phyloP scores from a whole-genome alignment of 768 basidiomycete species.

The Cystofilobasidium bisporidii region DNA sequence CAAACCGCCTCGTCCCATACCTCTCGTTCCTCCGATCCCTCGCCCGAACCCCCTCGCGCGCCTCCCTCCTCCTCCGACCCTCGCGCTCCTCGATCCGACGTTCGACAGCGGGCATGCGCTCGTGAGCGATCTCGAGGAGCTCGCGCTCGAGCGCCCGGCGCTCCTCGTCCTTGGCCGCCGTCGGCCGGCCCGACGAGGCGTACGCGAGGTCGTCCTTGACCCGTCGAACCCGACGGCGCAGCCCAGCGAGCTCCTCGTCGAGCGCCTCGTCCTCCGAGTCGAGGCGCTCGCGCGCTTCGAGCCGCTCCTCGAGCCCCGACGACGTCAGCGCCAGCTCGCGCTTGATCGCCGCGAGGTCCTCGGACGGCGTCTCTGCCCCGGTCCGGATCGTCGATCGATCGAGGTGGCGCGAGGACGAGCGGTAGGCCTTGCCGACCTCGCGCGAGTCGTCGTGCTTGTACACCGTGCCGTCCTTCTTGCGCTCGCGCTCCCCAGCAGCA shows the following conservation, averaged over 20 bases:
- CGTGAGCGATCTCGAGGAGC: constrained; percentile 72
- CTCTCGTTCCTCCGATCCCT: constrained; percentile 76
- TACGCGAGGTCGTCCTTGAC: constrained; percentile 89
- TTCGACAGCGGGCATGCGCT: constrained; percentile 83
- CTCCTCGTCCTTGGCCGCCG: constrained; percentile 70
- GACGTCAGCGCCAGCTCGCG: constrained; percentile 69
- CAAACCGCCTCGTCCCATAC: constrained; percentile 45
- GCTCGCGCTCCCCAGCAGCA: background rate
- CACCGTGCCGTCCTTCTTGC: constrained; percentile 74
- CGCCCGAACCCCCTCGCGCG: constrained; percentile 64
- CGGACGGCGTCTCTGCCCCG: constrained; percentile 55
- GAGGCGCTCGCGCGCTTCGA: constrained; percentile 53
- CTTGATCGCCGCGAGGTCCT: constrained; percentile 77
- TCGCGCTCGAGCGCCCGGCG: constrained; percentile 77
- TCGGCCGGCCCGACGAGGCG: constrained; percentile 62
- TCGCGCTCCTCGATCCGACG: constrained; percentile 69
- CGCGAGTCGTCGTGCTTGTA: constrained; percentile 68
- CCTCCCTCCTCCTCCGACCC: constrained; percentile 63
- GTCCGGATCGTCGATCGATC: constrained; percentile 70
- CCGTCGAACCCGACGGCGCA: constrained; percentile 72
- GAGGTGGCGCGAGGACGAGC: constrained; percentile 69
- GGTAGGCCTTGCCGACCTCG: constrained; percentile 54
- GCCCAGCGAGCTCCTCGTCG: constrained; percentile 78
- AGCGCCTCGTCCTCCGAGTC: constrained; percentile 79
- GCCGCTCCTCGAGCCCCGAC: constrained; percentile 62